Percentiles rank a stretch among this genome's conserved stretches.
Evolutionary conservation across 2,329 filamentous ascomycete species (phyloP).

Genomic region (Xylaria sp.): DNA sequence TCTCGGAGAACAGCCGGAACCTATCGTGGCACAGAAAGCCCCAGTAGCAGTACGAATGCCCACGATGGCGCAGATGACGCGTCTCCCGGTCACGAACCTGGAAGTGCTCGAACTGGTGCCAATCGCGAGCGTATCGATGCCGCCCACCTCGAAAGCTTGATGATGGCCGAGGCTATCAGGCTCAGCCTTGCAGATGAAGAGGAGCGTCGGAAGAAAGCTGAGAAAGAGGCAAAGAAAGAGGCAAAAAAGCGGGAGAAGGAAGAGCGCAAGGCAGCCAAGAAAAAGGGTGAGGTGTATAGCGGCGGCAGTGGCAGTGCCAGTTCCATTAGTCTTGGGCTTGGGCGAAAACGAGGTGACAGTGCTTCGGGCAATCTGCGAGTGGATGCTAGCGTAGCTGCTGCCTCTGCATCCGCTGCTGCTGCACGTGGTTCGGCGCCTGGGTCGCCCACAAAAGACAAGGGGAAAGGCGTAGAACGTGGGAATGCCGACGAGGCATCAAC

Average conservation of each 20-base stretch:
- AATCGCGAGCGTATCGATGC: conserved; percentile 49
- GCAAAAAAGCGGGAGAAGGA: conserved; percentile 88
- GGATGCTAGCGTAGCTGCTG: conserved; percentile 62
- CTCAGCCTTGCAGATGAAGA: conserved; percentile 92
- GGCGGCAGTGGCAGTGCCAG: conserved; percentile 68
- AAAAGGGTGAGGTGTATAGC: conserved; percentile 57
- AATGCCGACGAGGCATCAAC: conserved; percentile 37
- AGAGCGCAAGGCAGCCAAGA: conserved; percentile 80
- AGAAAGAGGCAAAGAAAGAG: conserved; percentile 83
- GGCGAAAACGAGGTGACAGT: conserved; percentile 68
- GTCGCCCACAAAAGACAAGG: conserved; percentile 65
- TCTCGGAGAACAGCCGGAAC: conserved; percentile 62
- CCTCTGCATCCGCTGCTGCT: conserved; percentile 51
- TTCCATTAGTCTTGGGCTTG: conserved; percentile 69
- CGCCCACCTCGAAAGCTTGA: conserved; percentile 90
- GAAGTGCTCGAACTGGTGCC: conserved; percentile 41
- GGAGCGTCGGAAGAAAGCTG: conserved; percentile 85
- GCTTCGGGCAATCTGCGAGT: conserved; percentile 67
- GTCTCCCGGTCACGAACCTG: conserved; percentile 49
- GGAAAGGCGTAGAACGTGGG: conserved; percentile 73
- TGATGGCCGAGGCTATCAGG: conserved; percentile 97
- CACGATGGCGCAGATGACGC: conserved; percentile 44
- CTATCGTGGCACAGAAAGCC: conserved; percentile 48
- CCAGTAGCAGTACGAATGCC: conserved; percentile 39
- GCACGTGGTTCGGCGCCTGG: conserved; percentile 47